phyloP scores from a whole-genome alignment of 2,329 filamentous ascomycete species.

The Cercospora citrullina region DNA sequence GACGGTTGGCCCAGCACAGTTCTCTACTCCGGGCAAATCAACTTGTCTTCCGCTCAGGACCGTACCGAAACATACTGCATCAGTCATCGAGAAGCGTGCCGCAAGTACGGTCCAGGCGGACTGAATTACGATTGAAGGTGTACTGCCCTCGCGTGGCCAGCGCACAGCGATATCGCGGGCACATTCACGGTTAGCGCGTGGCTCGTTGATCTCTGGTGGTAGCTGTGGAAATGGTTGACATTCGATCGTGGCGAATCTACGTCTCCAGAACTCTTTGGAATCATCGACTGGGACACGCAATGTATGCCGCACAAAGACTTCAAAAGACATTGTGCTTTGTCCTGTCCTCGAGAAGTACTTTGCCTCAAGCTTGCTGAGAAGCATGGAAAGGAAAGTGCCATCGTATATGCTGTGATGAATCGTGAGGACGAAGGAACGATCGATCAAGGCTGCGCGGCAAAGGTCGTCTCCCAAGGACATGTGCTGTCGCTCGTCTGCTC shows the following conservation, averaged over 20 bases:
- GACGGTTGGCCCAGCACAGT: constrained; percentile 17
- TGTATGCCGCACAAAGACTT: background rate
- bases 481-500: constrained; percentile 36
- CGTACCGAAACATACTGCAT: constrained; percentile 14
- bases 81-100: background rate
- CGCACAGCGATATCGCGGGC: background rate
- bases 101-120: constrained; percentile 16
- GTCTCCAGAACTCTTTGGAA: constrained; percentile 3
- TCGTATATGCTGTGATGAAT: constrained; percentile 25
- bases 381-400: constrained; percentile 6
- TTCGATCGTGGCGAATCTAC: background rate
- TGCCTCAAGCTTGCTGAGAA: constrained; percentile 3
- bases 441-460: constrained; percentile 40
- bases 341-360: background rate
- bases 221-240: constrained; percentile 3
- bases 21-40: constrained; percentile 12
- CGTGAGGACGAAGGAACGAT: constrained; percentile 22
- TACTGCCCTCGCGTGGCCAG: constrained; percentile 4
- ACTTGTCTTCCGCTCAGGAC: constrained; percentile 16
- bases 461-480: constrained; percentile 51
- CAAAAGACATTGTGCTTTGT: background rate
- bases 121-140: background rate
- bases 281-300: background rate
- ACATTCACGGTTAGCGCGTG: constrained; percentile 6
- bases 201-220: background rate